Evolutionary conservation across 371 early-diverging fungal genomes (phyloP), one percentile per base, ranked within the genome.

Genomic region (Mucor irregularis): DNA sequence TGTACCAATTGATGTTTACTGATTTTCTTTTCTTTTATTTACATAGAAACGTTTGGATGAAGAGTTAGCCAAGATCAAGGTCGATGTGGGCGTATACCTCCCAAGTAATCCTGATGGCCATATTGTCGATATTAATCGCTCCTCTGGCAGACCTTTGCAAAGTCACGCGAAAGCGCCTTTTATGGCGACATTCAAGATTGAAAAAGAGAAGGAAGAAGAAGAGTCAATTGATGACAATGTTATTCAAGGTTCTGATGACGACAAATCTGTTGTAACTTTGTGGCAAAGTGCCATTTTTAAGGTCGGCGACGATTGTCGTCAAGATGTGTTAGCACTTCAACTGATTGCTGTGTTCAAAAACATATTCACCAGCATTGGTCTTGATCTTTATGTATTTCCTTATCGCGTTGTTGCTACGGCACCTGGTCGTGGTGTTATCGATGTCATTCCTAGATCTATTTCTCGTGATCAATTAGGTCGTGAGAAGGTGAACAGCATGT

Each of bases 81-180:
- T 99, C 0, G 96, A 98, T 61, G 89, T 90, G 3, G 99, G 99
- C 17, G 98, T 98, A 3, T 99, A 99, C 68, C 74, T 99, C 43
- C 99, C 99, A 5, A 95, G 91, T 71, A 98, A 98, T 56, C 98
- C 99, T 1, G 99, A 99, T 52, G 90, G 94, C 25, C 89, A 80
- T 13, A 95, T 99, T 4, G 76, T 99, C 2, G 97, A 92, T 58
- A 96, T 99, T 64, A 95, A 98, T 62, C 90, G 95, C 59, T 86
- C 85, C 16, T 96, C 97, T 14, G 99, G 99, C 14, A 72, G 93
- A 17, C 97, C 98, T 16, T 82, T 99, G 34, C 99, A 99, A 76
- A 89, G 90, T 58, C 99, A 99, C 66, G 99, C 99, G 47, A 99
- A 99, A 79, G 97, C 99, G 2, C 99, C 99, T 2, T 99, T 97